Base-by-base conservation (phyloP, 495 filamentous ascomycete species). In the Tuber brumale region DNA sequence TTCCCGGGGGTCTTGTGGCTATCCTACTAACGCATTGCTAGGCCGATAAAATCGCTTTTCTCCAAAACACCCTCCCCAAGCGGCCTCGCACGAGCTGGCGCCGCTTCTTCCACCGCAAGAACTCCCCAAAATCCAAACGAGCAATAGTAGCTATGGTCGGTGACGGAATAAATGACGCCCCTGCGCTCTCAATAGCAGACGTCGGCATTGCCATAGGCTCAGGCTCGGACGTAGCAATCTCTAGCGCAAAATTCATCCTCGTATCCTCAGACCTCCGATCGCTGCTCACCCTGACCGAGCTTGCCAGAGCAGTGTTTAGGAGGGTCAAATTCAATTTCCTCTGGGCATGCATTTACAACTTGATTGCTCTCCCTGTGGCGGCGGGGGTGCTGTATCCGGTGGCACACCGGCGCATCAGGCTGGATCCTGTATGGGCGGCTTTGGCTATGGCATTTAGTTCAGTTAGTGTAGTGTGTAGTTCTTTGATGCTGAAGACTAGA, bases 311-410 rank as follows among this genome's bases (percentile, higher is more conserved):
- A 4, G 93, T 97, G 3, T 95, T 97, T 81, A 85, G 88, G 45
- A 86, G 94, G 23, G 91, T 97, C 78, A 91, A 90, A 82, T 87
- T 95, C 85, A 97, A 97, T 81, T 97, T 97, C 83, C 88, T 84
- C 42, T 97, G 94, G 94, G 94, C 94, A 4, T 84, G 93, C n/a
- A 84, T 96, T 4, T 97, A 97, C 82, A 97, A 97, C 80, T 72
- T 91, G 16, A 82, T 91, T 70, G 89, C 92, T 6, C 83, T 97
- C n/a, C 94, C 94, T 4, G 86, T 97, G 66, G 93, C 94, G 3
- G 94, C 93, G 2, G 94, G 94, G 3, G 90, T 90, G 19, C 85
- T 97, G 16, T 97, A 94, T 82, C 90, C 93, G 70, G 74, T 75
- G 79, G 83, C 14, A 12, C 9, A 37, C 35, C 23, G 69, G 18